phyloP scores from a whole-genome alignment of 1,139 yeast species.

The Candida albicans region DNA sequence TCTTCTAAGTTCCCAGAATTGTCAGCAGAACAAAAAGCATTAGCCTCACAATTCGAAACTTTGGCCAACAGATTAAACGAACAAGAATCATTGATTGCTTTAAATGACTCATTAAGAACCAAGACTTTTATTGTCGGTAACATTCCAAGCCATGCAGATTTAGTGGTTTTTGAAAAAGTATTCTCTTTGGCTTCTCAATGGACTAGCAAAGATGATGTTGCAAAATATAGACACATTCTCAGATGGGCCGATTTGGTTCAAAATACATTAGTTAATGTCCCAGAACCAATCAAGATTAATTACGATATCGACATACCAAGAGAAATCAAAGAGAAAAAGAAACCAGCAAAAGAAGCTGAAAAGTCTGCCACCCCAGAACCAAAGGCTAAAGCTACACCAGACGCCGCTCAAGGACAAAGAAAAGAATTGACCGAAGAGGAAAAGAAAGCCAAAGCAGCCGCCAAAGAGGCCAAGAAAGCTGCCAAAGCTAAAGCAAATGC shows the following conservation, averaged over 20 bases:
- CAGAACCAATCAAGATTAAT: constrained; percentile 56
- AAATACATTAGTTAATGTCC: constrained; percentile 56
- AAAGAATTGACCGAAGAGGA: constrained; percentile 53
- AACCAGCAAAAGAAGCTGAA: constrained; percentile 30
- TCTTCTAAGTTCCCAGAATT: constrained; percentile 37
- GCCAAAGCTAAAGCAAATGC: constrained; percentile 77
- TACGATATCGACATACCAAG: constrained; percentile 62
- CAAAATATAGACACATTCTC: constrained; percentile 70
- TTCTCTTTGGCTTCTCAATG: constrained; percentile 60
- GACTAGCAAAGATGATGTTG: constrained; percentile 53
- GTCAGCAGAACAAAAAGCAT: constrained; percentile 60
- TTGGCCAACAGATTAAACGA: constrained; percentile 58
- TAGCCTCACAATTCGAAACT: constrained; percentile 78
- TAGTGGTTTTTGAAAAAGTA: constrained; percentile 63
- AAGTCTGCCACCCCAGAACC: constrained; percentile 4
- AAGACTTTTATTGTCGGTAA: constrained; percentile 71
- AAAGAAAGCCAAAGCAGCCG: constrained; percentile 57
- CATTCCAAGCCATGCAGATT: constrained; percentile 66
- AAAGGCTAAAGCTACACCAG: constrained; percentile 11
- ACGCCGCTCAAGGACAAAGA: constrained; percentile 18
- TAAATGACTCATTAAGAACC: constrained; percentile 69
- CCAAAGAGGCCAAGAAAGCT: constrained; percentile 65
- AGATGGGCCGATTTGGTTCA: constrained; percentile 93
- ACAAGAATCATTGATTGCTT: constrained; percentile 54
- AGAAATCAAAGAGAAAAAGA: constrained; percentile 51